Evolutionary conservation across 75 land plant genomes (phyloP).

Genomic region (Cupressus sempervirens): DNA sequence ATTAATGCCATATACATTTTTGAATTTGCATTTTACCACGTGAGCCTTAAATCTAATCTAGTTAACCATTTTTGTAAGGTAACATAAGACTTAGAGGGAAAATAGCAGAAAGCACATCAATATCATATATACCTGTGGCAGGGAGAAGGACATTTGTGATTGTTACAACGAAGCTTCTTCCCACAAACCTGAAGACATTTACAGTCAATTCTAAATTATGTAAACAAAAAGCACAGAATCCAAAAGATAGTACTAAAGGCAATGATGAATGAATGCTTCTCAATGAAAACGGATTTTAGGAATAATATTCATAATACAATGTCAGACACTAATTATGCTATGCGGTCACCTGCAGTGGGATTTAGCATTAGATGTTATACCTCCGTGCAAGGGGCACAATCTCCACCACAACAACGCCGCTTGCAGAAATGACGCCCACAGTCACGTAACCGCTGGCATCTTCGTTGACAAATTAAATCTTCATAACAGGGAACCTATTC

Average conservation of each 20-base stretch:
- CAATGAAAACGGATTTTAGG: neutral
- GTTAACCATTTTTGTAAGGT: neutral
- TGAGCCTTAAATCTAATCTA: neutral
- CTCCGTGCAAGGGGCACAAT: conserved; percentile 97
- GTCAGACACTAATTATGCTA: neutral
- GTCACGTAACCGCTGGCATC: conserved; percentile 72
- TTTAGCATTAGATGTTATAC: conserved; percentile 21
- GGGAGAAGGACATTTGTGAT: conserved; percentile 96
- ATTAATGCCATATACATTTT: neutral
- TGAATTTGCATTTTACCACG: neutral
- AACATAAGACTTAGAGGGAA: neutral
- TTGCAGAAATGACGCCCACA: conserved; percentile 94
- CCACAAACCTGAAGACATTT: conserved; percentile 67
- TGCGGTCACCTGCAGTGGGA: neutral
- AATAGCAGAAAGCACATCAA: conserved; percentile 13
- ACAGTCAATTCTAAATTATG: conserved; percentile 1
- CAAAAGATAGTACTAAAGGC: neutral
- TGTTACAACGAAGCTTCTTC: conserved; percentile 79
- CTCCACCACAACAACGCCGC: conserved; percentile 94
- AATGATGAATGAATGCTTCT: neutral
- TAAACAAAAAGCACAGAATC: neutral
- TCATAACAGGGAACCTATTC: conserved; percentile 89
- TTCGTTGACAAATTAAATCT: conserved; percentile 89
- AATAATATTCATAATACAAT: neutral
- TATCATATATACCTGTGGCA: conserved; percentile 80